Base-by-base conservation (phyloP, 805 yeast genomes). In the Metschnikowia koreensis region DNA sequence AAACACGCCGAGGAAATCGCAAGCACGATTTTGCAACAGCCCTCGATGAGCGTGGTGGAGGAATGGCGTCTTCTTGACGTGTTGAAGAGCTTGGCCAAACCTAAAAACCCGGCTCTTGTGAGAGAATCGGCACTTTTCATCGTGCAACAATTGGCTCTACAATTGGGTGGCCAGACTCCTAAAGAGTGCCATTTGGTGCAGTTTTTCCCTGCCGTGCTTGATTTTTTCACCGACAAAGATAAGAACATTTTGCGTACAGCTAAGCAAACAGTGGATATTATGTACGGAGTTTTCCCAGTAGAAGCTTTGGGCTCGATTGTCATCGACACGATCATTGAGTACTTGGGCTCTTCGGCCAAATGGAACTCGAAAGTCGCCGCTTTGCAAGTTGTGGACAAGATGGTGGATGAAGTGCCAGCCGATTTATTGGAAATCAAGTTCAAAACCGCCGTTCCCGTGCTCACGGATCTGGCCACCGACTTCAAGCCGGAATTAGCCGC, bases 401-500 rank as follows among this genome's bases (percentile, higher is more conserved):
- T 92, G 50, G 77, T 87, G 53, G 89, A 82, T 55, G 90, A 87
- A 46, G 83, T 87, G 41, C 94, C 97, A 51, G 82, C 86, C 38
- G 98, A 94, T 72, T 78, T 89, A 62, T 75, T 93, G 60, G 97
- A 93, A 71, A 68, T 85, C 65, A 83, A 85, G 60, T 93, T 93
- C 69, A 83, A 84, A 54, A 81, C 80, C 50, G 81, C 89, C 4
- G 82, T 93, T 34, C 98, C 99, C 38, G 80, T 87, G 9, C 78
- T 93, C 63, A 89, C 96, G 34, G 96, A 89, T 70, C 81, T 86
- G 73, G 82, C 97, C 58, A 93, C 96, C 51, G 99, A 93, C 68
- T 90, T 94, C 81, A 93, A 93, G 76, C 97, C 97, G 2, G 99
- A 93, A 72, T 79, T 94, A 51, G 91, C 97, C 28, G 84, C 87